Base-by-base conservation (phyloP, 2,329 filamentous ascomycete genomes). In the Trichoderma endophyticum region DNA sequence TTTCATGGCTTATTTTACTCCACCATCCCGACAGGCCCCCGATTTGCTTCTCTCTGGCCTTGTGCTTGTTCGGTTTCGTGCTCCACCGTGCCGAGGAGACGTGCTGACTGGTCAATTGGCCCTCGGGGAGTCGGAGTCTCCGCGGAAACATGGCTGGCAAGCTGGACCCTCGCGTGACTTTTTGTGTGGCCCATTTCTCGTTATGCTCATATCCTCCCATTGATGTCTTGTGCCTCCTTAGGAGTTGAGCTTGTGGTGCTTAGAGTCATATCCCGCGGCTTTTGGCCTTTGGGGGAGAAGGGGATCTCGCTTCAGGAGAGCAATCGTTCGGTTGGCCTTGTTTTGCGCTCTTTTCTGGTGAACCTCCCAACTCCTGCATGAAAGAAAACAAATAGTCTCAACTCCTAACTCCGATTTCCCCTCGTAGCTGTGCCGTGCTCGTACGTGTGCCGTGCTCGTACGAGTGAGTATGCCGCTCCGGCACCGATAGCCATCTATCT, bases 51-150 rank as follows among this genome's bases (percentile, higher is more conserved):
- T n/a, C 21, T 26, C 32, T 39, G 21, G 4, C 39, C 12, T 28
- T 18, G 7, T 18, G 3, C 15, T 43, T 18, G 28, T 59, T 14
- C 6, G 12, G 6, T 9, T 9, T 32, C 11, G 6, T 21, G 5
- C 66, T 59, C 36, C 66, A 32, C 57, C 24, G 9, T 32, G 56
- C 56, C 28, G 39, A 62, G 28, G 43, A 48, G 21, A 21, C 21
- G 32, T 18, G 66, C 56, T 70, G 66, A 70, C 39, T 70, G 66
- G 66, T 30, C 57, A 62, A 70, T 62, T 70, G 57, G 57, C 39
- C 39, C 57, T 8, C 60, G 36, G 32, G 18, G 36, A 32, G 36
- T 59, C 65, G 66, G 66, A 70, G 57, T 51, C 66, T 70, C 66
- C 66, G 66, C 66, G 66, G 66, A 70, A 62, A n/a, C 15, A 54